phyloP scores from a whole-genome alignment of 176 grass and related monocot species.

The Zoysia japonica region DNA sequence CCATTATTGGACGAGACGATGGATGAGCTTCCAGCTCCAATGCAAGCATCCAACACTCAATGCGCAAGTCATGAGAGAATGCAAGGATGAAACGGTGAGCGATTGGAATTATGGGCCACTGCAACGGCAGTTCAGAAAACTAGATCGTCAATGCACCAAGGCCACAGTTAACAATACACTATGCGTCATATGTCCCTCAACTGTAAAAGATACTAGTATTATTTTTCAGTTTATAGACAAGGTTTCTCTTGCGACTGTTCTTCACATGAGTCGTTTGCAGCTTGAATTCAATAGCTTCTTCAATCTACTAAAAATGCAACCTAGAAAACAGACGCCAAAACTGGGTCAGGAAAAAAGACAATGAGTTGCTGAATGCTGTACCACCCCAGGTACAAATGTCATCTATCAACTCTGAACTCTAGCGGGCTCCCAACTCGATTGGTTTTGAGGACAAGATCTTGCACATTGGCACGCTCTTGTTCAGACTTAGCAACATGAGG shows the following conservation, averaged over 20 bases:
- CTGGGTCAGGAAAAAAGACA: too few relatives aligned
- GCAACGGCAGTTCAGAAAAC: neutral
- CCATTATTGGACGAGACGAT: neutral
- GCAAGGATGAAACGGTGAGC: neutral
- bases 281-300: slow-evolving; percentile 12
- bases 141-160: neutral
- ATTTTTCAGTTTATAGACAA: slow-evolving; percentile 34
- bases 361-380: slow-evolving; percentile 21
- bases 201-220: neutral
- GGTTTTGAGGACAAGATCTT: slow-evolving; percentile 75
- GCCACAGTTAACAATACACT: slow-evolving; percentile 22
- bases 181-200: neutral
- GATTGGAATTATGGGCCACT: neutral
- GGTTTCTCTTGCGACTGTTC: neutral
- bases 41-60: slow-evolving; percentile 30
- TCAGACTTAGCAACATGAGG: slow-evolving; percentile 73
- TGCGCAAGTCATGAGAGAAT: neutral
- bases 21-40: neutral
- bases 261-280: neutral
- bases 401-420: slow-evolving; percentile 22
- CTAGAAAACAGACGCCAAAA: neutral
- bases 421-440: slow-evolving; percentile 30
- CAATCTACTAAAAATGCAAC: slow-evolving; percentile 31
- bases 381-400: slow-evolving; percentile 23
- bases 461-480: slow-evolving; percentile 63